Evolutionary conservation across 106 monocot genomes (phyloP).

Genomic region (Cymbidium sinense): DNA sequence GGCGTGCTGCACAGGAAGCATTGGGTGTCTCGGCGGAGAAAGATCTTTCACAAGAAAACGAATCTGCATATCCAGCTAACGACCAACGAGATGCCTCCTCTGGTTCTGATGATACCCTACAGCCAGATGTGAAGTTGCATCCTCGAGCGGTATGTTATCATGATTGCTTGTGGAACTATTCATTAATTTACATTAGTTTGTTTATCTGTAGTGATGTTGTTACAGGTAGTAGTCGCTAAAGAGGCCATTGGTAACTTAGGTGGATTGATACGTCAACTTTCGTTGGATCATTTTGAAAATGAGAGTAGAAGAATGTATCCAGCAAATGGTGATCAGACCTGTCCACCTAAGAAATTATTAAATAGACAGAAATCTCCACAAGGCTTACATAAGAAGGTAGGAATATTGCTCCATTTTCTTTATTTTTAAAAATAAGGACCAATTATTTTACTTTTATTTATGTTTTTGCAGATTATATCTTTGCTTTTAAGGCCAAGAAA

Average conservation of each 20-base stretch:
- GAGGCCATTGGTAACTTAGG: constrained; percentile 87
- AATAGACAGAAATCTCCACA: constrained; percentile 88
- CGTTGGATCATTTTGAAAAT: constrained; percentile 98
- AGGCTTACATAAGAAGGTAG: constrained; percentile 86
- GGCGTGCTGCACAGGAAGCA: constrained; percentile 75
- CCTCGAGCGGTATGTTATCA: constrained; percentile 70
- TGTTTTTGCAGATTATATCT: constrained; percentile 74
- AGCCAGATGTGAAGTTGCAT: constrained; percentile 80
- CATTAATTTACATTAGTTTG: not conserved
- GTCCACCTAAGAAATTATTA: constrained; percentile 46
- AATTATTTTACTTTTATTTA: constrained; percentile 3
- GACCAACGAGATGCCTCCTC: constrained; percentile 31
- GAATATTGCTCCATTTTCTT: constrained; percentile 1
- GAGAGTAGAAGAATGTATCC: constrained; percentile 98
- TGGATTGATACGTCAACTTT: constrained; percentile 81
- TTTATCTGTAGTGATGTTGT: constrained; percentile 4
- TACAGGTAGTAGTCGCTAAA: constrained; percentile 96
- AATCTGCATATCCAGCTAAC: constrained; percentile 26
- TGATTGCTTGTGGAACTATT: not conserved
- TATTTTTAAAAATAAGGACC: not conserved
- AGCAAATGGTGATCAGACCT: constrained; percentile 58
- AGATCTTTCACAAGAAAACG: constrained; percentile 42
- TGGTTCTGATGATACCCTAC: constrained; percentile 32
- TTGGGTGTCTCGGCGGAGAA: constrained; percentile 42
- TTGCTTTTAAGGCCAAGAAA: constrained; percentile 72